Base-by-base conservation (phyloP, 148 eudicot species). In the Linanthus parryae region DNA sequence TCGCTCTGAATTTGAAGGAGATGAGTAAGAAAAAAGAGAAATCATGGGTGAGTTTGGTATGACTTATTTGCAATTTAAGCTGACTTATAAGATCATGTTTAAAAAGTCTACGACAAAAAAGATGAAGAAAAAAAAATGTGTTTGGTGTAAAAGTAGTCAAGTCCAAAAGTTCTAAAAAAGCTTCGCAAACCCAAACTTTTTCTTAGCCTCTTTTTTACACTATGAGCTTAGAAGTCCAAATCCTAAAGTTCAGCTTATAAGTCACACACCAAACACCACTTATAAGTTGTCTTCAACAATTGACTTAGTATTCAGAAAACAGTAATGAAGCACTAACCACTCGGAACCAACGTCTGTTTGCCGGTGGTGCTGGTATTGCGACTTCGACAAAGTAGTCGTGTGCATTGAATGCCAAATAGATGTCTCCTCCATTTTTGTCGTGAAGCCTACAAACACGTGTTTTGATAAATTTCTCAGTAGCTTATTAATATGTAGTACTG, bases 281-380 rank as follows among this genome's bases (percentile, higher is more conserved):
- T n/a, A n/a, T n/a, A n/a, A n/a, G n/a, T n/a, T n/a, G n/a, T n/a
- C n/a, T n/a, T n/a, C n/a, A n/a, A n/a, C n/a, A n/a, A n/a, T n/a
- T n/a, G n/a, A n/a, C n/a, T n/a, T n/a, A n/a, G n/a, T n/a, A n/a
- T n/a, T n/a, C n/a, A n/a, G n/a, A n/a, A n/a, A n/a, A n/a, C n/a
- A n/a, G n/a, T n/a, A n/a, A n/a, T n/a, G n/a, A n/a, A 70, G 22
- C 51, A 75, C 96, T 79, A 49, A 92, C 98, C 98, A 92, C 94
- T 62, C 98, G 86, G 44, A 71, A 77, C 98, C 98, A 92, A 19
- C 34, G 74, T 68, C 74, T 69, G n/a, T 59, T 65, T 47, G 52
- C 72, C 13, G 94, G 98, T 10, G 96, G 85, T 28, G 85, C 61
- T 24, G 98, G 98, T 37, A 92, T 69, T 15, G 68, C 48, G 56